These are phyloP conservation scores for Nepenthes gracilis DNA, from an alignment of 148 eudicot species.

Conservation along the genomic window DNA sequence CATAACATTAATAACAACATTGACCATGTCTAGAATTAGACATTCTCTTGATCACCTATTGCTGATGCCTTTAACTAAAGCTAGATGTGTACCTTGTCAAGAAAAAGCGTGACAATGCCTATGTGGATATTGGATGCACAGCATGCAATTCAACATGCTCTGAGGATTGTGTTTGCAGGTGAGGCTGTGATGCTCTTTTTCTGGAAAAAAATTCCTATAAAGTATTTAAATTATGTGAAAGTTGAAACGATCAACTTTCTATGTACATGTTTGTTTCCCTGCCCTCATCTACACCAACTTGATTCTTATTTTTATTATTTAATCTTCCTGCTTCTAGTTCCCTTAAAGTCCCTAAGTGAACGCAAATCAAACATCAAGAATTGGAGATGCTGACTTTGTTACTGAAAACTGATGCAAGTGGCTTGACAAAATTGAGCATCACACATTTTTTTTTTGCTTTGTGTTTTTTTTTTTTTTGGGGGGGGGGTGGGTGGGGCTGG, in stretches of 20 bases:
- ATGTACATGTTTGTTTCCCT: too few relatives aligned
- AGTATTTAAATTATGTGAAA: neutral
- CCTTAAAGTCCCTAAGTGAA: too few relatives aligned
- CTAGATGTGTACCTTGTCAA: constrained; percentile 75
- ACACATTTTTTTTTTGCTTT: too few relatives aligned
- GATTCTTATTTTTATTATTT: too few relatives aligned
- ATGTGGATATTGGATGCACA: constrained; percentile 59
- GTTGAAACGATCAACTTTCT: neutral
- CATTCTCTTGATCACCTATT: neutral
- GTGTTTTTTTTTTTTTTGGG: too few relatives aligned
- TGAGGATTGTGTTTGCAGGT: constrained; percentile 90
- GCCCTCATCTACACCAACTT: too few relatives aligned
- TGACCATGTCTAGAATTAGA: neutral
- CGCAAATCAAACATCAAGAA: too few relatives aligned
- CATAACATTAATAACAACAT: neutral
- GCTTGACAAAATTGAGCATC: too few relatives aligned
- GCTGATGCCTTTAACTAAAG: constrained; percentile 21
- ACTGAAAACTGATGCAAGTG: too few relatives aligned
- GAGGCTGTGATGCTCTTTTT: neutral
- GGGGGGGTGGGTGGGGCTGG: too few relatives aligned
- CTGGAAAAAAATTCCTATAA: neutral
- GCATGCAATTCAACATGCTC: constrained; percentile 56
- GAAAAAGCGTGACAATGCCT: constrained; percentile 51
- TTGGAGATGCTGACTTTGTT: too few relatives aligned
- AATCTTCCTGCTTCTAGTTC: too few relatives aligned